Conservation (phyloP, 116 monocot species). For the Papilionanthe hybrid region DNA sequence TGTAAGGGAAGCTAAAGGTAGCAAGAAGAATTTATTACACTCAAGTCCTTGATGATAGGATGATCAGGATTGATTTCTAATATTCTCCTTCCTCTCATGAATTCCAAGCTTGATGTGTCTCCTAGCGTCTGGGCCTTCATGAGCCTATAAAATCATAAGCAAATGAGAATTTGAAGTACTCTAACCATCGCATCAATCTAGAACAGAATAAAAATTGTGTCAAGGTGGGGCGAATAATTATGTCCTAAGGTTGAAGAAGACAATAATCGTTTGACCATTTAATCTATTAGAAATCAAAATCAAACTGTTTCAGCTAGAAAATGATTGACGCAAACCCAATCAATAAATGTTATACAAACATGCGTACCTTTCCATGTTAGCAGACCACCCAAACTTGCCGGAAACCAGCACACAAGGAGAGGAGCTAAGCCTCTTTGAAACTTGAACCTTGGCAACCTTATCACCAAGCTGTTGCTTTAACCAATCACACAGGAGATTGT, state of each 20-base stretch:
- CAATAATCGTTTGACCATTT: too few relatives aligned
- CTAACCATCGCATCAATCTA: neutral
- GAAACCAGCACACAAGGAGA: slow-evolving; percentile 98
- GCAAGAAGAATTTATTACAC: slow-evolving; percentile 35
- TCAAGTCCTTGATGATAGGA: slow-evolving; percentile 86
- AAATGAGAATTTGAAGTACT: neutral
- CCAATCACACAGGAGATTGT: slow-evolving; percentile 88
- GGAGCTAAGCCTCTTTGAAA: slow-evolving; percentile 86
- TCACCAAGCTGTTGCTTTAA: slow-evolving; percentile 95
- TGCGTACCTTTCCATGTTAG: slow-evolving; percentile 91
- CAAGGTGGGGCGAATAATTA: too few relatives aligned
- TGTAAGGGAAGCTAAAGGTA: neutral
- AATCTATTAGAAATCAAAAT: too few relatives aligned
- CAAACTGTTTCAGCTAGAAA: too few relatives aligned
- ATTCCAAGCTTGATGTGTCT: slow-evolving; percentile 92
- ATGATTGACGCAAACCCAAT: too few relatives aligned
- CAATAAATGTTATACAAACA: too few relatives aligned
- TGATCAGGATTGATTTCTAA: slow-evolving; percentile 93
- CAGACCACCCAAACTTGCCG: slow-evolving; percentile 99
- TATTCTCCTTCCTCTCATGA: slow-evolving; percentile 95
- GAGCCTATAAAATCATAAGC: slow-evolving; percentile 37
- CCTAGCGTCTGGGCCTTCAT: slow-evolving; percentile 98
- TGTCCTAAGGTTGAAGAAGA: too few relatives aligned
- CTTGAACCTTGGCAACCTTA: slow-evolving; percentile 93
- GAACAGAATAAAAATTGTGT: too few relatives aligned